Evolutionary conservation across 2,329 filamentous ascomycete species (phyloP).

Genomic region (Fusarium luffae): DNA sequence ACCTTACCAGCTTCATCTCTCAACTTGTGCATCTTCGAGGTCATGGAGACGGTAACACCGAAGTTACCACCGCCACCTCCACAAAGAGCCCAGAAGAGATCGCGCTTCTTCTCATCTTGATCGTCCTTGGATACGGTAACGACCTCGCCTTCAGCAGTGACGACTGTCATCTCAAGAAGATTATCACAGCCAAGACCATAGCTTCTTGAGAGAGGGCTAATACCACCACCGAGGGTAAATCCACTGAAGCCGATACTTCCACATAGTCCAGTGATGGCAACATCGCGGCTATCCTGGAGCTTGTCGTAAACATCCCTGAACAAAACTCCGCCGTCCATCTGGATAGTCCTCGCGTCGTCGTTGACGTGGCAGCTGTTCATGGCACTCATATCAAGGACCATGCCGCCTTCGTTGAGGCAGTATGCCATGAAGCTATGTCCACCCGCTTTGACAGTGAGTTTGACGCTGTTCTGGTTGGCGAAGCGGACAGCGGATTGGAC

Average conservation of each 20-base stretch:
- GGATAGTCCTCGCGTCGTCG: not conserved
- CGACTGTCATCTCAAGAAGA: not conserved
- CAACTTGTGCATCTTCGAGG: not conserved
- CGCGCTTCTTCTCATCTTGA: not conserved
- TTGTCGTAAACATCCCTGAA: conserved; percentile 11
- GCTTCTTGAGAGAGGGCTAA: conserved; percentile 7
- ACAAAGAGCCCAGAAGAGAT: conserved; percentile 16
- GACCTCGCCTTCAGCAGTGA: not conserved
- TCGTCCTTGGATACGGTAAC: not conserved
- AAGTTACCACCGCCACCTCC: conserved; percentile 10
- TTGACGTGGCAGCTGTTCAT: conserved; percentile 1
- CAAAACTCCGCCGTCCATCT: conserved; percentile 3
- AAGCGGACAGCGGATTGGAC: not conserved
- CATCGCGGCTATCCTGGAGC: conserved; percentile 5
- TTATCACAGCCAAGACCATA: conserved; percentile 14
- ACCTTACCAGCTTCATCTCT: not conserved
- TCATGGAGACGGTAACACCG: conserved; percentile 1
- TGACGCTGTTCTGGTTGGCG: not conserved
- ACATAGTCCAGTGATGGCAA: conserved; percentile 3
- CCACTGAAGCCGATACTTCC: conserved; percentile 2
- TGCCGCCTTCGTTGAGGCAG: conserved; percentile 2
- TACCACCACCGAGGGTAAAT: conserved; percentile 7
- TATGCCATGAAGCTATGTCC: conserved; percentile 7
- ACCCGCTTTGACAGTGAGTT: conserved; percentile 3
- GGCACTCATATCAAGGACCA: conserved; percentile 5